Evolutionary conservation across 2,329 filamentous ascomycete species (phyloP).

Genomic region (Achaetomium macrosporum): DNA sequence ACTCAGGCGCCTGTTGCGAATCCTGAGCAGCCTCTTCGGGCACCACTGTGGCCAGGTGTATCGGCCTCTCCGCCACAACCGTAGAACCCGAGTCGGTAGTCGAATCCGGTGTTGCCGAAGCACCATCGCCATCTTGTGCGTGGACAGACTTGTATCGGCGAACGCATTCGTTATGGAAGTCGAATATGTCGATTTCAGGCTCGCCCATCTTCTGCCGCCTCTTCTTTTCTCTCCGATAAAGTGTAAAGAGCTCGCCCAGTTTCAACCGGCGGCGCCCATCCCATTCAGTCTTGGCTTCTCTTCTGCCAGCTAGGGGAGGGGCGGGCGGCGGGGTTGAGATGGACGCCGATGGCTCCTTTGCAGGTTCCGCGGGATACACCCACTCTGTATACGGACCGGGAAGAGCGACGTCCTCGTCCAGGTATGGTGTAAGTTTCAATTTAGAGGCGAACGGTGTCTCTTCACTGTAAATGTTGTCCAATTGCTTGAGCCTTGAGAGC

Average conservation of each 20-base stretch:
- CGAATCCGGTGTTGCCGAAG: background rate
- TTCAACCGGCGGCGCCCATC: conserved; percentile 17
- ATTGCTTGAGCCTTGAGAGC: conserved; percentile 11
- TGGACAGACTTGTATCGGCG: conserved; percentile 15
- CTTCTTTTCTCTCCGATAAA: conserved; percentile 17
- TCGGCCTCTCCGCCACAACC: background rate
- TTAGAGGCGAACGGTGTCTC: conserved; percentile 14
- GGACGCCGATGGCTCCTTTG: conserved; percentile 12
- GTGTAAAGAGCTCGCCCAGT: conserved; percentile 14
- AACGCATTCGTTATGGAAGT: conserved; percentile 21
- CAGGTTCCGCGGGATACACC: conserved; percentile 13
- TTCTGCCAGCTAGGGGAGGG: conserved; percentile 1
- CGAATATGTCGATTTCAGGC: conserved; percentile 13
- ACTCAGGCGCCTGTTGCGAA: conserved; percentile 18
- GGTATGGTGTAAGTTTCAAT: conserved; percentile 21
- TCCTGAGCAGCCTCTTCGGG: conserved; percentile 9
- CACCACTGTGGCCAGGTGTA: background rate
- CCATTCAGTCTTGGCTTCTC: conserved; percentile 14
- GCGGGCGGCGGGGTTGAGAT: conserved; percentile 10
- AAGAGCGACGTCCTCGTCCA: conserved; percentile 18
- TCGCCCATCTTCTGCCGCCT: conserved; percentile 15
- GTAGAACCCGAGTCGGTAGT: background rate
- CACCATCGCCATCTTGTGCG: background rate
- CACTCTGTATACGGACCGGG: conserved; percentile 23
- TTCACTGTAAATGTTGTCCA: conserved; percentile 19